Evolutionary conservation across 2,329 filamentous ascomycete species (phyloP), one percentile per base, ranked within the genome.

Genomic region (Hypoxylon sp.): DNA sequence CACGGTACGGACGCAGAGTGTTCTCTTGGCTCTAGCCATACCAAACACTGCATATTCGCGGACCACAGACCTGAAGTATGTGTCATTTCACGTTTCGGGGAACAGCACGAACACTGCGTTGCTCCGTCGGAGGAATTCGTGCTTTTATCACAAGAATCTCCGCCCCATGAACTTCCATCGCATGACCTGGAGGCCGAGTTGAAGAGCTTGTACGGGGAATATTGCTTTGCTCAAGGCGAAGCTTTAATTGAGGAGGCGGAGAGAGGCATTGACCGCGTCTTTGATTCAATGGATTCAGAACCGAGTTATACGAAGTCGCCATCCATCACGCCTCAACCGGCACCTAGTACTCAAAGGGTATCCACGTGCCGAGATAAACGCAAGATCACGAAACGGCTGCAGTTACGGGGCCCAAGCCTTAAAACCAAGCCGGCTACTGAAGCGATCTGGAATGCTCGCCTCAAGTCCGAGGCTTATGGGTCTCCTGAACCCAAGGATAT

Each of bases 11-110:
- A 76, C 33, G 33, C 59, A 5, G 64, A 76, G 7, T 76, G 75
- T 31, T 51, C 64, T 14, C 59, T 72, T 22, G 73, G 74, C 6
- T 67, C 68, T 1, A 22, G 17, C 2, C 74, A 76, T 48, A 6
- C 20, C 1, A 64, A 67, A 6, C 75, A 77, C 48, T 76, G 76
- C 50, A 63, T 77, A 30, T 76, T 73, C 31, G 69, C 73, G 2
- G 64, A 64, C 33, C 66, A 71, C n/a, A 11, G 51, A 14, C 71
- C 71, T 7, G 37, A 49, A 0, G 31, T 66, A n/a, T 76, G 73
- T 49, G 66, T 77, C 13, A 60, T 74, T 5, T 40, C 60, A n/a
- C 10, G 42, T 17, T 66, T 70, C 4, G 14, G 50, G 14, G 58
- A 70, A 14, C 6, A 20, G 6, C 72, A 74, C 42, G 20, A 54